phyloP scores from a whole-genome alignment of 345 rosid genomes.

The Clarkia xantiana region DNA sequence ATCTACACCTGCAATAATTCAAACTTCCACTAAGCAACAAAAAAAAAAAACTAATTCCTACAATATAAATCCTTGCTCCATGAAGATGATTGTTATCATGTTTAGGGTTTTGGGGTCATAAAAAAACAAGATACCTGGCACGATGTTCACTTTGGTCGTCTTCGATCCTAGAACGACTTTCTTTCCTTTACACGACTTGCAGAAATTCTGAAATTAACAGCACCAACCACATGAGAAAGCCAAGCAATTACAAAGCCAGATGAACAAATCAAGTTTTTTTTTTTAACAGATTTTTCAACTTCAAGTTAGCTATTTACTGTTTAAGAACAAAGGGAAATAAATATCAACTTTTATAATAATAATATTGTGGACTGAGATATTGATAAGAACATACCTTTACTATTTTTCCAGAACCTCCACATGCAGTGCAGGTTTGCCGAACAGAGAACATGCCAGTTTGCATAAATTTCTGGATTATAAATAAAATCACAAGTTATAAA shows the following conservation, averaged over 20 bases:
- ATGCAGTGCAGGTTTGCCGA: slow-evolving; percentile 55
- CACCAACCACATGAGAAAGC: background rate
- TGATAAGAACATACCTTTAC: slow-evolving; percentile 37
- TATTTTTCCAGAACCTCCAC: slow-evolving; percentile 72
- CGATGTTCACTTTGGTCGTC: slow-evolving; percentile 65
- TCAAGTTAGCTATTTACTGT: too few relatives aligned
- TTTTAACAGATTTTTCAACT: too few relatives aligned
- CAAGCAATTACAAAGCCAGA: background rate
- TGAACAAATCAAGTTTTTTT: background rate
- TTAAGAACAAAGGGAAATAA: too few relatives aligned
- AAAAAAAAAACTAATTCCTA: background rate
- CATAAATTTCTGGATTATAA: slow-evolving; percentile 30
- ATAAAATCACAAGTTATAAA: slow-evolving; percentile 3
- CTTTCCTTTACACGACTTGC: slow-evolving; percentile 82
- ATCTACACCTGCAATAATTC: slow-evolving; percentile 53
- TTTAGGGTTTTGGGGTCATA: too few relatives aligned
- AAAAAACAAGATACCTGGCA: slow-evolving; percentile 45
- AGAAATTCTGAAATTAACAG: slow-evolving; percentile 46
- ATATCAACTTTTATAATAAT: slow-evolving; percentile 2
- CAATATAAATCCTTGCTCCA: background rate
- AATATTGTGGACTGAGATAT: too few relatives aligned
- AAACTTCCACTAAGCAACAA: slow-evolving; percentile 1
- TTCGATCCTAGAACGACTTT: slow-evolving; percentile 67
- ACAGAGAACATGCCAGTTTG: slow-evolving; percentile 59
- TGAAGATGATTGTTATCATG: too few relatives aligned